A percentile compares a stretch with the other conserved stretches of the same genome.
Evolutionary conservation across 2,329 filamentous ascomycete species (phyloP).

Genomic region (Colletotrichum gloeosporioides): DNA sequence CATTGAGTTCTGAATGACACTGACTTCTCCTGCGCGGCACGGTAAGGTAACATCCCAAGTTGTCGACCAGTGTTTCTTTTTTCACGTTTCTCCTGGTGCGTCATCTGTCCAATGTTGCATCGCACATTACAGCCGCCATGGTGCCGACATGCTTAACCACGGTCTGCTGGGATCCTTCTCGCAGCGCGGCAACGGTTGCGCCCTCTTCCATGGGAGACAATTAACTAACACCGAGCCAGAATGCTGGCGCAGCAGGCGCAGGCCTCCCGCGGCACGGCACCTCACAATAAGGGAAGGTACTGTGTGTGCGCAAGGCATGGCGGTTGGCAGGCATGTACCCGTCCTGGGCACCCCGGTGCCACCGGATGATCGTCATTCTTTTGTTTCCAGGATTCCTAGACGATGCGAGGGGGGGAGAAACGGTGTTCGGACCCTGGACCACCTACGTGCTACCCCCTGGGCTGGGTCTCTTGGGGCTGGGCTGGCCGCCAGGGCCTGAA

Average conservation of each 20-base stretch:
- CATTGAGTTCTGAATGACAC: background rate
- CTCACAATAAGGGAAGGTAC: background rate
- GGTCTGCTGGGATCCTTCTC: background rate
- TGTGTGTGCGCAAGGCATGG: background rate
- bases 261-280: background rate
- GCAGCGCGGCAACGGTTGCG: background rate
- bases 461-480: background rate
- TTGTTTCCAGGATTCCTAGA: slow-evolving; percentile 8
- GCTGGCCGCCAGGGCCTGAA: background rate
- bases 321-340: background rate
- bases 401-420: background rate
- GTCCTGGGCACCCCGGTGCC: background rate
- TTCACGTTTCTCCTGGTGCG: background rate
- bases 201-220: background rate
- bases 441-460: background rate
- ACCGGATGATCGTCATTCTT: slow-evolving; percentile 17
- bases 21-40: background rate
- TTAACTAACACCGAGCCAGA: background rate
- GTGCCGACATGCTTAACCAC: background rate
- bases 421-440: slow-evolving; percentile 9
- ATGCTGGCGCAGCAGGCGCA: background rate
- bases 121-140: slow-evolving; percentile 1
- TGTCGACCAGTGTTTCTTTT: background rate
- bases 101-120: background rate
- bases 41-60: background rate